A percentile compares a stretch with the other conserved stretches of the same genome.
phyloP scores from a whole-genome alignment of 2,329 filamentous ascomycete genomes.

The Fusarium domesticum region DNA sequence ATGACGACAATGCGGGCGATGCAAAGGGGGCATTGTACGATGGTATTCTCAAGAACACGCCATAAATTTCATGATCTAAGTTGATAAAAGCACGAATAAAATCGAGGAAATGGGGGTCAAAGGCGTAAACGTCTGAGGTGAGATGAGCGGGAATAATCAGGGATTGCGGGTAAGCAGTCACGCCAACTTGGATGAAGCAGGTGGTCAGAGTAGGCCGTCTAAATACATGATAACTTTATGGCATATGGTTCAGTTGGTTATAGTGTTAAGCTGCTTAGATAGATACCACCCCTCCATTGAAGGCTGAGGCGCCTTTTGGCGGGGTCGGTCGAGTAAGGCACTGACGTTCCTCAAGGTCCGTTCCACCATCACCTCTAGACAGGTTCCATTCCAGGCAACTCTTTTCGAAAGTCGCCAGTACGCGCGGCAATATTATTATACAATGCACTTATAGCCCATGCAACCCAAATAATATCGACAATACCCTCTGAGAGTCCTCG shows the following conservation, averaged over 20 bases:
- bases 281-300: not conserved
- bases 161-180: not conserved
- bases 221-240: too few relatives aligned
- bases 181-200: too few relatives aligned
- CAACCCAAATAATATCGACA: not conserved
- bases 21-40: conserved; percentile 10
- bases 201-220: too few relatives aligned
- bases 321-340: not conserved
- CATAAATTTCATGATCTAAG: conserved; percentile 3
- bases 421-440: not conserved
- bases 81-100: not conserved
- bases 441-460: not conserved
- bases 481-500: conserved; percentile 11
- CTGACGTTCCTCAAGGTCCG: not conserved
- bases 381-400: not conserved
- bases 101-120: not conserved
- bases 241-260: too few relatives aligned
- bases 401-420: not conserved
- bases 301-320: not conserved
- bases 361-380: not conserved
- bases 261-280: not conserved
- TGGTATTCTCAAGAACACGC: conserved; percentile 13
- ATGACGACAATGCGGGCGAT: not conserved
- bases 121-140: not conserved
- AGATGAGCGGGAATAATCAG: not conserved